Evolutionary conservation across 371 early-diverging fungal genomes (phyloP).

Genomic region (Syncephalastrum racemosum): DNA sequence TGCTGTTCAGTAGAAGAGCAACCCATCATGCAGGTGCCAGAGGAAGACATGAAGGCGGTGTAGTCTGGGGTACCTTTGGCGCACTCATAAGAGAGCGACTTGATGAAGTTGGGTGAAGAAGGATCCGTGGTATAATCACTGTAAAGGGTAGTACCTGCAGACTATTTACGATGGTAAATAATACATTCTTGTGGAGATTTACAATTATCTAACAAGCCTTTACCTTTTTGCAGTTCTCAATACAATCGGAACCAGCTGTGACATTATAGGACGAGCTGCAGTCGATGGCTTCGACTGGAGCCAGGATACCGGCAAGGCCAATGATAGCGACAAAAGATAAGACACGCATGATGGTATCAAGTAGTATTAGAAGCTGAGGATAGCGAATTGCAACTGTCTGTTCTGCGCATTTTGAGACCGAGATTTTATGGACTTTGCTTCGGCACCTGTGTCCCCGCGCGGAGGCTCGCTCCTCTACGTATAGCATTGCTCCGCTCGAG

Average conservation of each 20-base stretch:
- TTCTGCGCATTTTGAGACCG: no score
- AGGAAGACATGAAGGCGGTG: slow-evolving; percentile 31
- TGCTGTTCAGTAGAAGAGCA: slow-evolving; percentile 27
- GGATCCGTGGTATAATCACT: slow-evolving; percentile 30
- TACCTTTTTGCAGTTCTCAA: slow-evolving; percentile 36
- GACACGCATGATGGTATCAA: neutral
- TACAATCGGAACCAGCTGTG: slow-evolving; percentile 26
- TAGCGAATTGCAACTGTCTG: no score
- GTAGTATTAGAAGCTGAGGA: no score
- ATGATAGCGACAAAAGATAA: slow-evolving; percentile 8
- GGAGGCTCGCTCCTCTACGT: no score
- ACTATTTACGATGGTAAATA: neutral
- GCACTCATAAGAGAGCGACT: slow-evolving; percentile 26
- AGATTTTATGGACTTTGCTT: no score
- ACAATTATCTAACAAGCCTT: neutral
- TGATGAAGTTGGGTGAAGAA: slow-evolving; percentile 30
- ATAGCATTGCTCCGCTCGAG: no score
- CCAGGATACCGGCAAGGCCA: slow-evolving; percentile 6
- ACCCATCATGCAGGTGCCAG: slow-evolving; percentile 36
- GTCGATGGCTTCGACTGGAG: slow-evolving; percentile 21
- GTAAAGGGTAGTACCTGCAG: slow-evolving; percentile 27
- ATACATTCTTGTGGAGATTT: neutral
- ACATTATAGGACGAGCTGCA: slow-evolving; percentile 40
- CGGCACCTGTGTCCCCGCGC: no score
- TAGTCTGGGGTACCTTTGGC: slow-evolving; percentile 30